phyloP scores from a whole-genome alignment of 495 filamentous ascomycete species.

The Penicillium daleae region DNA sequence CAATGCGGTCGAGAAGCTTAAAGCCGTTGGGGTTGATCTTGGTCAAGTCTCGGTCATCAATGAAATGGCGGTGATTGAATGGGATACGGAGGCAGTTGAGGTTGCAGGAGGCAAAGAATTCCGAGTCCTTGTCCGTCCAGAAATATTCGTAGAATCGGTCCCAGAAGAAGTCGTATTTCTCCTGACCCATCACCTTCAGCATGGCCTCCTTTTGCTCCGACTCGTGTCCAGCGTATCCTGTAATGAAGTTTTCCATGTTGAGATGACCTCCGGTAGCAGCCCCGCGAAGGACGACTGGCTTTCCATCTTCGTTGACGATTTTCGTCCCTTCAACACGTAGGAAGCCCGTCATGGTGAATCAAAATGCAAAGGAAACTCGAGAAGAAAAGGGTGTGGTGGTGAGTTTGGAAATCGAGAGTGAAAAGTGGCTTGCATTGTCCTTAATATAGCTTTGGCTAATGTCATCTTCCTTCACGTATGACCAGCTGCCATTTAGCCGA shows the following conservation, averaged over 20 bases:
- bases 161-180: conserved; percentile 1
- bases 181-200: conserved; percentile 1
- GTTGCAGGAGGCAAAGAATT: background rate
- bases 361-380: background rate
- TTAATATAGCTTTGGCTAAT: background rate
- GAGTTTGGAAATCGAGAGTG: background rate
- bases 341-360: background rate
- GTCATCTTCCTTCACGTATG: background rate
- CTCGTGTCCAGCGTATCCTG: background rate
- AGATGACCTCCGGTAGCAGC: background rate
- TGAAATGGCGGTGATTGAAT: background rate
- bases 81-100: background rate
- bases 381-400: background rate
- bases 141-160: background rate
- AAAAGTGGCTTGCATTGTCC: background rate
- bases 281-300: background rate
- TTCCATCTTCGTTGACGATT: background rate
- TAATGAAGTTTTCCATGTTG: conserved; percentile 2
- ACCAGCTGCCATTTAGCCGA: background rate
- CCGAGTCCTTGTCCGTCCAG: background rate
- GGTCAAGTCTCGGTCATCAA: background rate
- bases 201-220: background rate
- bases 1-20: background rate
- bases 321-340: background rate
- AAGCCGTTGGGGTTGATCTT: conserved; percentile 1